These are phyloP conservation scores for Xylaria palmicola DNA, from an alignment of 495 filamentous ascomycete species.

Conservation along the genomic window DNA sequence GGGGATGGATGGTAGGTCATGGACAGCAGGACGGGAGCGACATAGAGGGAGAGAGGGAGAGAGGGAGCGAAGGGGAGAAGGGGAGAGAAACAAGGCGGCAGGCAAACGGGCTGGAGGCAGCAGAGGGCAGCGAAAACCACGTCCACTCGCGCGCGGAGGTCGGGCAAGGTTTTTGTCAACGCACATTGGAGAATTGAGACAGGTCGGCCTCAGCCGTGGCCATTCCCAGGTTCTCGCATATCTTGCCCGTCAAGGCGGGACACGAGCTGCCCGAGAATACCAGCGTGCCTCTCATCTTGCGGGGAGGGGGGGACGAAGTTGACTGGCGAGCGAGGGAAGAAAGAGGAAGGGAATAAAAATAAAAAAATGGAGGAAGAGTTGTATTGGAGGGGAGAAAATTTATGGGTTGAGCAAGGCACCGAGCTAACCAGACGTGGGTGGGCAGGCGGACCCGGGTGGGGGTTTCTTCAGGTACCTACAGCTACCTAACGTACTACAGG, in stretches of 20 bases:
- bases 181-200: constrained; percentile 59
- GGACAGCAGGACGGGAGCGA: too few species aligned
- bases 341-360: too few species aligned
- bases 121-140: not conserved
- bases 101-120: not conserved
- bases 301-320: constrained; percentile 12
- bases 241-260: constrained; percentile 54
- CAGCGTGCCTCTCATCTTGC: constrained; percentile 55
- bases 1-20: too few species aligned
- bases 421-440: not conserved
- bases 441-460: not conserved
- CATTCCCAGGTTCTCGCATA: constrained; percentile 61
- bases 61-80: not conserved
- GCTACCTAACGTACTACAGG: not conserved
- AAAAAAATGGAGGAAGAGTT: constrained; percentile 28
- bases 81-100: not conserved
- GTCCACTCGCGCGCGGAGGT: not conserved
- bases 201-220: constrained; percentile 56
- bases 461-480: not conserved
- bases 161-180: too few species aligned
- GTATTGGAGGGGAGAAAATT: constrained; percentile 27
- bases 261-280: constrained; percentile 59
- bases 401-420: constrained; percentile 24
- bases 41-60: too few species aligned
- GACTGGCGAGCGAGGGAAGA: constrained; percentile 13